Base-by-base conservation (phyloP, 768 basidiomycete genomes). In the Gloeophyllum trabeum region DNA sequence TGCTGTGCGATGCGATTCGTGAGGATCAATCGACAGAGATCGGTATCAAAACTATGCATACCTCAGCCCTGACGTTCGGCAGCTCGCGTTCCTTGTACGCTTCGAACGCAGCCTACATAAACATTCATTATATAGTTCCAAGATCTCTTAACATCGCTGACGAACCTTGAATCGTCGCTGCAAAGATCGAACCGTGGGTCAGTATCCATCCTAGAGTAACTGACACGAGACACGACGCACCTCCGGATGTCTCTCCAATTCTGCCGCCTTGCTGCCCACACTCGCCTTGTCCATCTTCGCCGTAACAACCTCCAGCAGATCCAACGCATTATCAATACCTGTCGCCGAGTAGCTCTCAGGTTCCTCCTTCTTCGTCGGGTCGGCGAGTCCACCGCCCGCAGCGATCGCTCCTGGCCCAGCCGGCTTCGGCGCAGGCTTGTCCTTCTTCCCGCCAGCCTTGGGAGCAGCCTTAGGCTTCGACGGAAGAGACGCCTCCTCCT, bases 251-350 rank as follows among this genome's bases (percentile, higher is more conserved):
- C 71, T 73, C 64, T 96, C 91, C 25, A 96, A 73, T 28, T 75
- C 72, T 40, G 88, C 88, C 12, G 92, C 91, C 59, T 86, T 83
- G 45, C 79, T 76, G 0, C 92, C 91, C 24, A 93, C 67, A 50
- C 85, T 88, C 1, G 88, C 87, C 64, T 94, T 94, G 60, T 94
- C 92, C 75, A 76, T 81, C 71, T 90, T 92, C 3, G 87, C 86
- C 37, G 79, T 93, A 21, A 94, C 89, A 3, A 91, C 73, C 44
- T 89, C 85, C 47, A 96, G 59, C 42, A 94, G 69, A 61, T 97
- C 92, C 40, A 97, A 58, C 6, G 87, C 90, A 57, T 89, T 82
- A 54, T 97, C 92, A 41, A 97, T 75, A 10, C 92, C 92, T 19
- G 86, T 89, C 12, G 92, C 92, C 3, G 77, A 57, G 59, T 70